Conservation (phyloP, 352 stramenopile species). For the Pythium dissotocum region DNA sequence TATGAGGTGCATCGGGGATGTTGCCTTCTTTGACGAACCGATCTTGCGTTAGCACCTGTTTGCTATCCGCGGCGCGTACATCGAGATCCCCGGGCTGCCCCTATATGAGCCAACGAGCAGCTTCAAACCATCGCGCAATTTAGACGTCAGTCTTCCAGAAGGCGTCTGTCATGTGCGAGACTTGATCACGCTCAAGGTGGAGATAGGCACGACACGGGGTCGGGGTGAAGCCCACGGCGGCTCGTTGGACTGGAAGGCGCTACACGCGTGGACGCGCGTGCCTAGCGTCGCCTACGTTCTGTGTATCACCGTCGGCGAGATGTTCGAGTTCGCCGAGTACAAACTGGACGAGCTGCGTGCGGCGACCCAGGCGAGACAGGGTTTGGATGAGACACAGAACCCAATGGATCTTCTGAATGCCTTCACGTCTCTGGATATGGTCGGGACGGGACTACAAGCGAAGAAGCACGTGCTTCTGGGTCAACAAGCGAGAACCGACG, state of each 20-base stretch:
- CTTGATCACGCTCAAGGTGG: neutral
- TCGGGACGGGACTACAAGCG: neutral
- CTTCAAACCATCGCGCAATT: neutral
- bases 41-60: too few species aligned
- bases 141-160: neutral
- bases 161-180: neutral
- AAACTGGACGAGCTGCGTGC: neutral
- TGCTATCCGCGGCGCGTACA: too few species aligned
- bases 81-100: neutral
- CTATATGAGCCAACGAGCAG: neutral
- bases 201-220: neutral
- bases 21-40: too few species aligned
- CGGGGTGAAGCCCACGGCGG: too few species aligned
- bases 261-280: neutral
- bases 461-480: conserved; percentile 11
- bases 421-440: neutral
- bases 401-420: neutral
- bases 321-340: too few species aligned
- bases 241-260: neutral
- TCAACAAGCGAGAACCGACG: neutral
- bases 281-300: neutral
- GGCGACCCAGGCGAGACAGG: neutral
- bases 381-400: neutral
- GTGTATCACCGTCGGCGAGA: neutral
- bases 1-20: too few species aligned